Conservation (phyloP, 1,139 yeast genomes). For the Spencermartinsiella ligniputridi region DNA sequence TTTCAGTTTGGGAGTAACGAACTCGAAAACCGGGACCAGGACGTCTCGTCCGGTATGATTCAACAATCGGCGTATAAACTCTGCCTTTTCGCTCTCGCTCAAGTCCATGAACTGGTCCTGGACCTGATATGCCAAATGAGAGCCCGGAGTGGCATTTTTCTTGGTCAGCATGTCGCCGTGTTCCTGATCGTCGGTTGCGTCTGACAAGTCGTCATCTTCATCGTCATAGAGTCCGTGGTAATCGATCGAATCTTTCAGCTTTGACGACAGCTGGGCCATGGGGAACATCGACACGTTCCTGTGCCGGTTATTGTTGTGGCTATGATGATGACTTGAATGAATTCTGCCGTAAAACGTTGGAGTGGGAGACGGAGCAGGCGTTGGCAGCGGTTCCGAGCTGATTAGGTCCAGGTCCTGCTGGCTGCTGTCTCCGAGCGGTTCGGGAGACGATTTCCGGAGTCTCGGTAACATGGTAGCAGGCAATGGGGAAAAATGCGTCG, state of each 20-base stretch:
- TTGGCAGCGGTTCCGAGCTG: slow-evolving; percentile 19
- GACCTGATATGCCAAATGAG: slow-evolving; percentile 1
- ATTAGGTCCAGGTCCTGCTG: background rate
- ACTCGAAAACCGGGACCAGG: slow-evolving; percentile 68
- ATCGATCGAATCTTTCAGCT: background rate
- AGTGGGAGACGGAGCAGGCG: slow-evolving; percentile 30
- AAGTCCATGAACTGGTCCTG: slow-evolving; percentile 15
- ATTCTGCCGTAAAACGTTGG: slow-evolving; percentile 13
- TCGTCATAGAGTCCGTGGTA: background rate
- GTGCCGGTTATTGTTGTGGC: background rate
- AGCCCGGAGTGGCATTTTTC: background rate
- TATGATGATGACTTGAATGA: background rate
- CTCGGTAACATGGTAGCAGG: background rate
- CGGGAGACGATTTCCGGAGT: background rate
- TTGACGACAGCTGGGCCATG: background rate
- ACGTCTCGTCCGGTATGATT: slow-evolving; percentile 44
- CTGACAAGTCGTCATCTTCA: background rate
- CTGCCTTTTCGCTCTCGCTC: slow-evolving; percentile 17
- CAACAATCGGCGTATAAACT: slow-evolving; percentile 29
- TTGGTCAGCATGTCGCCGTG: background rate
- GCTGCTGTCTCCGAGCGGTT: background rate
- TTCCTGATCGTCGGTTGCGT: background rate
- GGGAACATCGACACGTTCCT: background rate
- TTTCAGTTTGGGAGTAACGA: slow-evolving; percentile 68
- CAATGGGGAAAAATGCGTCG: too few species aligned